Conservation (phyloP, 2,329 filamentous ascomycete genomes). For the Cordyceps cateniannulata region DNA sequence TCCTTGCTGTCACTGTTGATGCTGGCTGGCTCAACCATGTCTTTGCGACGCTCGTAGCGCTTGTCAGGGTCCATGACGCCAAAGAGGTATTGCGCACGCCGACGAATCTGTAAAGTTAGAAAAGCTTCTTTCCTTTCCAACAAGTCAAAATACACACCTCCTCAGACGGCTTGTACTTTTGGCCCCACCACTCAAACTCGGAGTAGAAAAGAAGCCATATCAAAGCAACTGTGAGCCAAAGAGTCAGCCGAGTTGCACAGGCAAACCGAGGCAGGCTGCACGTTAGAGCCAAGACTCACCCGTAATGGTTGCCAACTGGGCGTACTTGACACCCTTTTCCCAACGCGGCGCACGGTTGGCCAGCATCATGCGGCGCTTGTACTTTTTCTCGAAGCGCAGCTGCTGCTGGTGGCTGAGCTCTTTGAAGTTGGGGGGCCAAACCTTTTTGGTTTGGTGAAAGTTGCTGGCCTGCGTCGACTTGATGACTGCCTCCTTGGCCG, state of each 20-base stretch:
- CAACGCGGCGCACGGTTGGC: constrained; percentile 56
- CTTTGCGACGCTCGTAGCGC: constrained; percentile 34
- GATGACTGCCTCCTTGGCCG: constrained; percentile 22
- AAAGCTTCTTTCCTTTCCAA: neutral
- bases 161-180: constrained; percentile 35
- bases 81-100: constrained; percentile 32
- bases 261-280: neutral
- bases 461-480: constrained; percentile 37
- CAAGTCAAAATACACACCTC: constrained; percentile 24
- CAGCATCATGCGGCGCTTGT: constrained; percentile 61
- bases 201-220: constrained; percentile 34
- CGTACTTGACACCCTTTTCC: constrained; percentile 58
- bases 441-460: constrained; percentile 60
- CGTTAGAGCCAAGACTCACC: constrained; percentile 35
- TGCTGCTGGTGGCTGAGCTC: constrained; percentile 65
- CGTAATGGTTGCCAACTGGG: constrained; percentile 53
- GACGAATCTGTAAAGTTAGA: constrained; percentile 25
- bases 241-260: constrained; percentile 12
- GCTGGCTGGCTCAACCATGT: constrained; percentile 27
- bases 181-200: constrained; percentile 39
- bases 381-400: constrained; percentile 72
- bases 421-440: constrained; percentile 73
- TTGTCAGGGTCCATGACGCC: constrained; percentile 35
- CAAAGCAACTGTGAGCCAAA: constrained; percentile 25
- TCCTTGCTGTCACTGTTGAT: constrained; percentile 16